phyloP scores from a whole-genome alignment of 2,329 filamentous ascomycete species.

The Teratosphaeria epicoccoides region DNA sequence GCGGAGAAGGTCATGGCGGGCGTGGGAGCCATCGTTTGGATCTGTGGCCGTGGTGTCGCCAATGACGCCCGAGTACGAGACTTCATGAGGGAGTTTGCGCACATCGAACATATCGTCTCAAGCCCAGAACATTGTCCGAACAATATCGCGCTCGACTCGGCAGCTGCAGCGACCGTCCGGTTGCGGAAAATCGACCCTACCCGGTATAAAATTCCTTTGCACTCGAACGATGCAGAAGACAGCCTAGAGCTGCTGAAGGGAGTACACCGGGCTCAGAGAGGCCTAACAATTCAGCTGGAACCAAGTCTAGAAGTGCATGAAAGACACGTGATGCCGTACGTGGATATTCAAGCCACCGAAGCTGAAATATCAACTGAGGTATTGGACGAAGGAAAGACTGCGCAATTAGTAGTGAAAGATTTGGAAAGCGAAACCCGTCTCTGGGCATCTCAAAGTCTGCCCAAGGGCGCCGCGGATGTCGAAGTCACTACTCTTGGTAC shows the following conservation, averaged over 20 bases:
- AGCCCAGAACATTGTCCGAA: slow-evolving; percentile 66
- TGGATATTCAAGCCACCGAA: slow-evolving; percentile 39
- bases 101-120: slow-evolving; percentile 66
- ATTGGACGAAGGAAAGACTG: slow-evolving; percentile 41
- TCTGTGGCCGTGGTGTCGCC: slow-evolving; percentile 59
- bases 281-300: slow-evolving; percentile 27
- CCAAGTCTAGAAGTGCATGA: slow-evolving; percentile 34
- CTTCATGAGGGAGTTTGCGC: slow-evolving; percentile 55
- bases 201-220: slow-evolving; percentile 60
- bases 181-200: slow-evolving; percentile 62
- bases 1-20: slow-evolving; percentile 54
- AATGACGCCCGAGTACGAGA: slow-evolving; percentile 51
- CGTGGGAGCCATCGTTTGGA: slow-evolving; percentile 66
- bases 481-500: slow-evolving; percentile 85
- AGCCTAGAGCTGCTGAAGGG: slow-evolving; percentile 10
- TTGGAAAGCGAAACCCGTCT: slow-evolving; percentile 45
- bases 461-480: slow-evolving; percentile 51
- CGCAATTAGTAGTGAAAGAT: slow-evolving; percentile 28
- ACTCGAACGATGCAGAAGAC: slow-evolving; percentile 43
- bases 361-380: slow-evolving; percentile 38
- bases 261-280: slow-evolving; percentile 23
- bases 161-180: slow-evolving; percentile 55
- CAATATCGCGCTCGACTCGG: slow-evolving; percentile 57
- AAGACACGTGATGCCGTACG: slow-evolving; percentile 37
- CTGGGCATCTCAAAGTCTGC: slow-evolving; percentile 53